Base-by-base conservation (phyloP, 192 early-diverging fungal species). In the Coemansia sp. region DNA sequence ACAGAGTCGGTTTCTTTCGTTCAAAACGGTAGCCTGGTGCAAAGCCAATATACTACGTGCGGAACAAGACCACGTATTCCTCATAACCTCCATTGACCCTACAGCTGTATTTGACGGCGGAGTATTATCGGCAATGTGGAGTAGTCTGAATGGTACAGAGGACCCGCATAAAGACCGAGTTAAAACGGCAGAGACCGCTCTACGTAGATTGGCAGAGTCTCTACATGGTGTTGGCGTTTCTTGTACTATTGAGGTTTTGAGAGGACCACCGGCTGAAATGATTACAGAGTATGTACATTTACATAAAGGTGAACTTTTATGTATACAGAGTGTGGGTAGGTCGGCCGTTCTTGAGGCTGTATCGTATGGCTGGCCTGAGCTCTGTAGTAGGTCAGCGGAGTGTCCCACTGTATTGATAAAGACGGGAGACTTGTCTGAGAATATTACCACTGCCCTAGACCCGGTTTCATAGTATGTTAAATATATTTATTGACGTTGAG, bases 1-100 rank as follows among this genome's bases (percentile, higher is more conserved):
- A 13, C n/a, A 33, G 29, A 62, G 65, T 22, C 64, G 78, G 40
- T 79, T 71, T 55, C 40, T 68, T 4, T 33, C 67, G 11, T 78
- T 79, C 68, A 84, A 84, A 42, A 76, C 78, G 11, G 64, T 84
- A 0, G 82, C 82, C 0, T 84, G 82, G 82, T 67, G 60, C 49
- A 84, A 84, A 27, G 78, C 77, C 16, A 84, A 84, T 52, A 20
- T 84, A 13, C 43, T 84, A 5, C 77, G 82, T 3, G 7, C 73
- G 0, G 3, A 10, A 5, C 63, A 76, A 18, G 82, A 84, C 77
- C 82, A 84, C 49, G 77, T 84, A 40, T 84, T 84, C 43, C 65
- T 84, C 3, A 66, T 76, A 1, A 71, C 82, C 0, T 43, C 66
- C 0, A n/a, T 84, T 18, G 72, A 82, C 42, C 52, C 68, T 31